A percentile compares a stretch with the other conserved stretches of the same genome.
These are phyloP conservation scores for Phialophora expanda DNA, from an alignment of 2,329 filamentous ascomycete genomes.

Conservation along the genomic window DNA sequence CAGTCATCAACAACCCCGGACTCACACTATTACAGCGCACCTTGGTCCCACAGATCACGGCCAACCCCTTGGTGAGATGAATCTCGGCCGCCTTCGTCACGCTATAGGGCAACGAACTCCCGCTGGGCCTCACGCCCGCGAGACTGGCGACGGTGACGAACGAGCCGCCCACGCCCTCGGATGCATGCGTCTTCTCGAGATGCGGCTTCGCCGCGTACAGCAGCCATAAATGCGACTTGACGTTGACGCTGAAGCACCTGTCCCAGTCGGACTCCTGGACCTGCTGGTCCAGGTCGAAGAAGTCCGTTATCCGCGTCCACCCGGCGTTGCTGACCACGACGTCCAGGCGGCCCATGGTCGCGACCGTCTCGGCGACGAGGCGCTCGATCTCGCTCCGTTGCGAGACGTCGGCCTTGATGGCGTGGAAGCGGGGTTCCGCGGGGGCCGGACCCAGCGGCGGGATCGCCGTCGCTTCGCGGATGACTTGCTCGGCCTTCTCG, in stretches of 20 bases:
- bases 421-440: slow-evolving; percentile 35
- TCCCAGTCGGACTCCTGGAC: slow-evolving; percentile 64
- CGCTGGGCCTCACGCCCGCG: slow-evolving; percentile 67
- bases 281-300: slow-evolving; percentile 40
- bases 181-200: slow-evolving; percentile 55
- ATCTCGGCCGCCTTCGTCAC: slow-evolving; percentile 78
- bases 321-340: slow-evolving; percentile 52
- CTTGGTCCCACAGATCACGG: slow-evolving; percentile 65
- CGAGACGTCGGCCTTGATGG: slow-evolving; percentile 39
- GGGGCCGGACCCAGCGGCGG: slow-evolving; percentile 2
- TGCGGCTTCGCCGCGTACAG: slow-evolving; percentile 61
- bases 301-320: slow-evolving; percentile 50
- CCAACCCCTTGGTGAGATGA: slow-evolving; percentile 70
- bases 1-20: slow-evolving; percentile 69
- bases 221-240: slow-evolving; percentile 66
- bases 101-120: slow-evolving; percentile 71
- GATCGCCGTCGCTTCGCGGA: slow-evolving; percentile 37
- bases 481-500: slow-evolving; percentile 39
- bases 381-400: slow-evolving; percentile 41
- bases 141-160: slow-evolving; percentile 62
- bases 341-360: slow-evolving; percentile 55
- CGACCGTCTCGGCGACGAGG: slow-evolving; percentile 52
- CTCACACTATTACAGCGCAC: slow-evolving; percentile 68
- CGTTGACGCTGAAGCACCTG: slow-evolving; percentile 64
- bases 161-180: slow-evolving; percentile 29